Evolutionary conservation across 768 basidiomycete genomes (phyloP).

Genomic region (Serendipita sp.): DNA sequence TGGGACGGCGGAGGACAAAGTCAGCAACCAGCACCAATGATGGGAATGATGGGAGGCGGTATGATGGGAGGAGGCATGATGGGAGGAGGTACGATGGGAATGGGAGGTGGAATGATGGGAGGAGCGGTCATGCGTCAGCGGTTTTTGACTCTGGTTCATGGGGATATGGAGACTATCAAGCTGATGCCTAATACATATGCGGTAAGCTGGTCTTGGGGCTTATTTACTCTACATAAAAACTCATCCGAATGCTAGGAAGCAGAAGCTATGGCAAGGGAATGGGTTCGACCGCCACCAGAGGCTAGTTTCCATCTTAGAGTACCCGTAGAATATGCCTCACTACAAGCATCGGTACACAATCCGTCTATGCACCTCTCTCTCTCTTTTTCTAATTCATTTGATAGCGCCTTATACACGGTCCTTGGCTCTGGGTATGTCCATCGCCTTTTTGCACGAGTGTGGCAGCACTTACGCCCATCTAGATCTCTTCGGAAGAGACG

Average conservation of each 20-base stretch:
- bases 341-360: conserved; percentile 58
- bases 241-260: conserved; percentile 40
- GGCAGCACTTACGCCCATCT: background rate
- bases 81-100: background rate
- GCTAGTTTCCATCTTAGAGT: conserved; percentile 59
- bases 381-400: conserved; percentile 13
- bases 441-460: background rate
- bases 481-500: conserved; percentile 75
- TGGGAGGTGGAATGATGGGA: background rate
- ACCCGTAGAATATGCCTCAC: conserved; percentile 74
- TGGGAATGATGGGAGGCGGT: background rate
- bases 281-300: conserved; percentile 75
- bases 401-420: conserved; percentile 63
- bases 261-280: conserved; percentile 62
- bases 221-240: background rate
- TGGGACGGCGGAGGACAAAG: background rate
- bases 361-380: background rate
- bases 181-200: conserved; percentile 55
- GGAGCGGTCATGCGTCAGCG: conserved; percentile 31
- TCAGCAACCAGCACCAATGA: background rate
- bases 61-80: background rate
- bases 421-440: conserved; percentile 59
- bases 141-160: conserved; percentile 65
- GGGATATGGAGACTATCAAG: conserved; percentile 73
- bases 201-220: conserved; percentile 27